phyloP scores from a whole-genome alignment of 2,329 filamentous ascomycete species.

The Colletotrichum lupini region DNA sequence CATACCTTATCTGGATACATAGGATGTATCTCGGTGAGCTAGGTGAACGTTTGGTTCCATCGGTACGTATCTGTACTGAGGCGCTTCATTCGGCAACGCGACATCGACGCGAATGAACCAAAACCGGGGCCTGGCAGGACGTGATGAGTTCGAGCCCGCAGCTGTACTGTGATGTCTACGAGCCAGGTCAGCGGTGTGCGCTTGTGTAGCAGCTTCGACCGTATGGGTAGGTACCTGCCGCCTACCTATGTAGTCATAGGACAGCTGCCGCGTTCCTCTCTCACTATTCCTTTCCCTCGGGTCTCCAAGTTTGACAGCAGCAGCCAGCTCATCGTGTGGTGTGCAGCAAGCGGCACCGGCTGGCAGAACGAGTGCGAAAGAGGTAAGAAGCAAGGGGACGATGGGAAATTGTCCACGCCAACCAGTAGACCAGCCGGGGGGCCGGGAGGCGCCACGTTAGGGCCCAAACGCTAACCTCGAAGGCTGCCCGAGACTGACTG shows the following conservation, averaged over 20 bases:
- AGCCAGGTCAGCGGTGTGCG: not conserved
- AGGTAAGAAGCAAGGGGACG: constrained; percentile 11
- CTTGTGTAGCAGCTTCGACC: constrained; percentile 1
- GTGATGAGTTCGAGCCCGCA: not conserved
- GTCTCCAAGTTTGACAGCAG: not conserved
- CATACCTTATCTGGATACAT: no score
- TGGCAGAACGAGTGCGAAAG: constrained; percentile 11
- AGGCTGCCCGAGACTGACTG: constrained; percentile 3
- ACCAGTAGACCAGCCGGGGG: constrained; percentile 26
- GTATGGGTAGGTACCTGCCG: not conserved
- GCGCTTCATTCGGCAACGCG: not conserved
- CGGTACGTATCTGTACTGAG: not conserved
- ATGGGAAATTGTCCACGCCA: constrained; percentile 27
- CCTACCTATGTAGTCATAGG: not conserved
- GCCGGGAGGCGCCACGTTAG: constrained; percentile 12
- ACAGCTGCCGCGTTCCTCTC: not conserved
- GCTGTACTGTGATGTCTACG: not conserved
- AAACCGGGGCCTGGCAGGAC: not conserved
- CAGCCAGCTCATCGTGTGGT: not conserved
- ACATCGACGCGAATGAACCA: constrained; percentile 13
- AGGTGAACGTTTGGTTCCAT: not conserved
- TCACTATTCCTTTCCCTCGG: not conserved
- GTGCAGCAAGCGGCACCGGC: not conserved
- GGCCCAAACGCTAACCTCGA: constrained; percentile 6
- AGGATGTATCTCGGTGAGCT: not conserved